Evolutionary conservation across 495 filamentous ascomycete species (phyloP).

Genomic region (Trichoderma asperelloides): DNA sequence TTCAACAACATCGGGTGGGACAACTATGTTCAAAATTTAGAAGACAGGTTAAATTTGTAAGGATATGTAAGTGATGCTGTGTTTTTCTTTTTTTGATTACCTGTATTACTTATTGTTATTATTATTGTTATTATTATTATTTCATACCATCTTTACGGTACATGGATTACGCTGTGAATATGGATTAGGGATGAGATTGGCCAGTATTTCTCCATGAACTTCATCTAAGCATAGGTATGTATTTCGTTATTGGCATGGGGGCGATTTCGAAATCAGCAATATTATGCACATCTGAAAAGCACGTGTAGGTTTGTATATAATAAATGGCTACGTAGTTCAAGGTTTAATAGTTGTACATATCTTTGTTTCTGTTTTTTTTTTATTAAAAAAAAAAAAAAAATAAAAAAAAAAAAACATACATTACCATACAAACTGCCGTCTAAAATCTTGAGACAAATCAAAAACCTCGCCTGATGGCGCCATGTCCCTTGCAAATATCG

Average conservation of each 20-base stretch:
- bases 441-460: conserved; percentile 1
- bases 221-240: no score
- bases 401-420: neutral
- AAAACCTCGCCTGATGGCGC: neutral
- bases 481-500: neutral
- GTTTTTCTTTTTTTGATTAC: neutral
- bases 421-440: conserved; percentile 8
- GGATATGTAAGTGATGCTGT: neutral
- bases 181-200: no score
- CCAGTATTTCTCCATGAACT: no score
- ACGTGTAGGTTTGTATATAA: no score
- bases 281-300: no score
- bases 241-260: no score
- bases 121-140: neutral
- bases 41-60: neutral
- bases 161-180: neutral
- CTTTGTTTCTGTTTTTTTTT: no score
- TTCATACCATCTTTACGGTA: neutral
- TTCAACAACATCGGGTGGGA: neutral
- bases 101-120: neutral
- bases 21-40: neutral
- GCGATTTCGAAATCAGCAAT: no score
- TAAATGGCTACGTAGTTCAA: neutral
- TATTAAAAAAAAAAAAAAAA: neutral
- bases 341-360: neutral